Evolutionary conservation across 2,329 filamentous ascomycete species (phyloP), one percentile per base, ranked within the genome.

Genomic region (Amesomyces nigricolor): DNA sequence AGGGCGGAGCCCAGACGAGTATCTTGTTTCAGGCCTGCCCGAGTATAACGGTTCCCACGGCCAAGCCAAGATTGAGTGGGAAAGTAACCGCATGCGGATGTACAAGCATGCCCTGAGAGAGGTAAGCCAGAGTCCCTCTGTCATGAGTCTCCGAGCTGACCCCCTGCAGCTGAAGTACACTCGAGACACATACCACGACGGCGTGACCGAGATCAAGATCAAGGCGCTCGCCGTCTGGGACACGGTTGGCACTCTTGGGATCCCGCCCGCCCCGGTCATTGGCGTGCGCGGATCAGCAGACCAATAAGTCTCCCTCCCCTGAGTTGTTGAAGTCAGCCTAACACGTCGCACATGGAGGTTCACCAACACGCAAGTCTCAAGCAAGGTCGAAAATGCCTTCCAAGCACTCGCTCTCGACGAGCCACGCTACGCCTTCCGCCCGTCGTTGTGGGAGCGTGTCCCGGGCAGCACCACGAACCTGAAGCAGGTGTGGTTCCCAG

Each of bases 371-470:
- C 61, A 49, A 58, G 66, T 44, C 16, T 52, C 14, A 47, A 57
- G 13, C 59, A 65, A 67, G n/a, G 68, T 81, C 4, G 73, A 78
- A 39, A 75, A 81, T 56, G 79, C 78, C 1, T 81, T 80, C 58
- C 79, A 82, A 44, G 79, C 78, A 0, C 67, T 82, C 0, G 78
- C 78, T 2, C 69, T 82, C 0, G 79, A 82, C 46, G 79, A 82
- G 60, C 72, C 72, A 44, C 72, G 79, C 1, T 61, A 51, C 0
- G 61, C 67, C 0, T 71, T 70, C 43, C 56, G 61, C 0, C 67
- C 67, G 1, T 65, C 64, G 0, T 59, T 71, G 9, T 71, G 57
- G 57, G 63, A 56, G 37, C 38, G 39, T 2, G 46, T 66, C 9
- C 61, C 64, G 26, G 48, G 30, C 39, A 51, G 17, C 29, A 14